These are phyloP conservation scores for Amaranthus hypochondriacus DNA, from an alignment of 148 eudicot genomes.

Conservation along the genomic window DNA sequence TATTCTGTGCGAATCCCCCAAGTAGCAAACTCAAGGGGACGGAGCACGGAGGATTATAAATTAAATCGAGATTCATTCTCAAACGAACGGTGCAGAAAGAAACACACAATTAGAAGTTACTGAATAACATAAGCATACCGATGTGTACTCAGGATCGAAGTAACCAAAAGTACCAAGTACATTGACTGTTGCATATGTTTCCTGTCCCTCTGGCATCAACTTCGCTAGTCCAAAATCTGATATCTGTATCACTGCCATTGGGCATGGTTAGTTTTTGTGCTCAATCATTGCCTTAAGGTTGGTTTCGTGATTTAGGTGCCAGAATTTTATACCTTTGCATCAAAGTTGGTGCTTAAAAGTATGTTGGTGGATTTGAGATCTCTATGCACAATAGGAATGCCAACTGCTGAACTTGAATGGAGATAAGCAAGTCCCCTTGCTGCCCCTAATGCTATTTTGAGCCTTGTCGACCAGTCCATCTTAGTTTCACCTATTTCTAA, in stretches of 20 bases:
- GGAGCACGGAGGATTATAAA: no score
- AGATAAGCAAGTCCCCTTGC: conserved; percentile 95
- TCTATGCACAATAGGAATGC: conserved; percentile 90
- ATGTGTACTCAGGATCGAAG: conserved; percentile 89
- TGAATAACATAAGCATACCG: conserved; percentile 39
- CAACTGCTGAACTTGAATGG: conserved; percentile 85
- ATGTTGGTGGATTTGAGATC: conserved; percentile 99
- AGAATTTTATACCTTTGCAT: conserved; percentile 61
- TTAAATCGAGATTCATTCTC: no score
- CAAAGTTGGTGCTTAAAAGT: conserved; percentile 61
- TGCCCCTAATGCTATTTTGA: conserved; percentile 90
- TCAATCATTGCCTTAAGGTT: neutral
- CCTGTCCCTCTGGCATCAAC: conserved; percentile 92
- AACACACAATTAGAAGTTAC: neutral
- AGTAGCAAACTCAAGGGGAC: no score
- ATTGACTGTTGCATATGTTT: conserved; percentile 68
- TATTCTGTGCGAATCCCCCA: no score
- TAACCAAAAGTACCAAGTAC: conserved; percentile 93
- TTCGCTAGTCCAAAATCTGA: conserved; percentile 98
- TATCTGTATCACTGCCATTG: conserved; percentile 41
- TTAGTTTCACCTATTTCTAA: conserved; percentile 53
- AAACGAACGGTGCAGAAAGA: neutral
- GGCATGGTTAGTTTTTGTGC: neutral
- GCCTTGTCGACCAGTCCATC: conserved; percentile 91
- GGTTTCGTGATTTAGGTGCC: neutral